Percentiles rank a stretch among this genome's conserved stretches.
phyloP scores from a whole-genome alignment of 2,329 filamentous ascomycete genomes.

The Phyllosticta citribraziliensis region DNA sequence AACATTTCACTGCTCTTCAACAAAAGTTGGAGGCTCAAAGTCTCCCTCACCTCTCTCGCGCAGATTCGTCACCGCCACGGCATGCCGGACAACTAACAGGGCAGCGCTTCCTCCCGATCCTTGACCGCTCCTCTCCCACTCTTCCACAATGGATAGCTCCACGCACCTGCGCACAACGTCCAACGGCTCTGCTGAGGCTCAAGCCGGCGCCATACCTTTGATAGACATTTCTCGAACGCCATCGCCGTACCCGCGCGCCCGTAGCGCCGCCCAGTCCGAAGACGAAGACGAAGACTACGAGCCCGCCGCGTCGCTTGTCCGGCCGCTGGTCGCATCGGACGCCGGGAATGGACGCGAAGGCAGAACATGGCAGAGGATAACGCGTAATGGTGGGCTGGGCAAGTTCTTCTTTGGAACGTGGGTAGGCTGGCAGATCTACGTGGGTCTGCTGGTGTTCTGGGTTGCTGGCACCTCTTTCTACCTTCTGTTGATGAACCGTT shows the following conservation, averaged over 20 bases:
- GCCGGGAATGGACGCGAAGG: constrained; percentile 18
- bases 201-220: constrained; percentile 30
- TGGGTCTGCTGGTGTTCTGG: constrained; percentile 39
- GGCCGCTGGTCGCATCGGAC: constrained; percentile 28
- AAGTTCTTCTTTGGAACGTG: constrained; percentile 39
- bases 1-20: neutral
- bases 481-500: constrained; percentile 41
- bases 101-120: neutral
- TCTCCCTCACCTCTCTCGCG: neutral
- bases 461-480: constrained; percentile 38
- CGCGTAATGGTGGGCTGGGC: constrained; percentile 36
- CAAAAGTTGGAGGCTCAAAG: neutral
- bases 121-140: neutral
- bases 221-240: constrained; percentile 37
- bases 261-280: constrained; percentile 38
- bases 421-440: constrained; percentile 39
- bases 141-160: constrained; percentile 11
- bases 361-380: constrained; percentile 11
- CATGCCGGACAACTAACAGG: neutral
- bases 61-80: no score
- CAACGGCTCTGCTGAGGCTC: constrained; percentile 28
- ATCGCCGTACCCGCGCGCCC: constrained; percentile 34
- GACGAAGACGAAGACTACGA: constrained; percentile 31
- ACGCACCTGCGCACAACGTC: constrained; percentile 28
- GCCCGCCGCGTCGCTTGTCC: constrained; percentile 25